A percentile compares a stretch with the other conserved stretches of the same genome.
These are phyloP conservation scores for Colletotrichum zoysiae DNA, from an alignment of 2,329 filamentous ascomycete genomes.

Conservation along the genomic window DNA sequence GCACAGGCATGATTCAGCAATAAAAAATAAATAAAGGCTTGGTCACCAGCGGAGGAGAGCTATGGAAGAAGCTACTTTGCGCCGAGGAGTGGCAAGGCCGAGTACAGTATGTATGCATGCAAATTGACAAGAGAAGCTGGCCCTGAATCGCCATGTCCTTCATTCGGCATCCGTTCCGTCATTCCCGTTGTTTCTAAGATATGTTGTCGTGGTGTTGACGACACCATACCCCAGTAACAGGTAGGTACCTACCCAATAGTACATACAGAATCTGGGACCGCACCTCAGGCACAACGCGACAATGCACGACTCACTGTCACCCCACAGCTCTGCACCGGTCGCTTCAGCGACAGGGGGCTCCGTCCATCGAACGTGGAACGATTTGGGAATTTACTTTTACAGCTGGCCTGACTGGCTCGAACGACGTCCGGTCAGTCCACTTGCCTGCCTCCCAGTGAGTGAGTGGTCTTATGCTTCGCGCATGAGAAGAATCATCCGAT, in stretches of 20 bases:
- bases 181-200: neutral
- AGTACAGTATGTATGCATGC: neutral
- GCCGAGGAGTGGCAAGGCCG: neutral
- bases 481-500: conserved; percentile 38
- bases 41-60: neutral
- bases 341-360: conserved; percentile 29
- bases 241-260: no score
- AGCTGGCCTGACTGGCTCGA: conserved; percentile 42
- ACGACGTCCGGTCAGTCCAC: conserved; percentile 39
- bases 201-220: neutral
- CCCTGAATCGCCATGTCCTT: neutral
- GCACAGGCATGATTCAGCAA: no score
- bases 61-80: neutral
- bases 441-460: conserved; percentile 31
- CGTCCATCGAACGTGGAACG: conserved; percentile 39
- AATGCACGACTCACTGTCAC: conserved; percentile 31
- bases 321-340: conserved; percentile 18
- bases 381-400: conserved; percentile 40
- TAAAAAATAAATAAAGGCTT: neutral
- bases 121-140: neutral
- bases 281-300: conserved; percentile 27
- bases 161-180: neutral
- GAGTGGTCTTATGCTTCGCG: conserved; percentile 38
- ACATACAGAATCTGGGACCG: neutral
- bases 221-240: neutral